Percentiles rank a stretch among this genome's conserved stretches.
Evolutionary conservation across 2,329 filamentous ascomycete species (phyloP).

Genomic region (Macroventuria anomochaeta): DNA sequence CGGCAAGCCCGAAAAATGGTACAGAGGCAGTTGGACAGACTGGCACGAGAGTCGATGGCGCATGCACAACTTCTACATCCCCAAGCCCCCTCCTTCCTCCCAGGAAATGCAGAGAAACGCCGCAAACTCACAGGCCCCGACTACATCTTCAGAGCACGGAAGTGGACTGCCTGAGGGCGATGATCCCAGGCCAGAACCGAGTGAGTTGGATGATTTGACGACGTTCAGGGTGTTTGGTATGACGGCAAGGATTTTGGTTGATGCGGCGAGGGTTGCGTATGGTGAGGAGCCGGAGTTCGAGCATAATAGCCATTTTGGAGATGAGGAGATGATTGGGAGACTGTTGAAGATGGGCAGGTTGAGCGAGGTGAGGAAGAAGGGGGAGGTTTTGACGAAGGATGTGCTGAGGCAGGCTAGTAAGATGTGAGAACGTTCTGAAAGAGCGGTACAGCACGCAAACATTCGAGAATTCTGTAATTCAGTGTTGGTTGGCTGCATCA

Average conservation of each 20-base stretch:
- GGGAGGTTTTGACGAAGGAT: slow-evolving; percentile 60
- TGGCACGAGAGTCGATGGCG: slow-evolving; percentile 82
- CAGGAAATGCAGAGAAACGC: slow-evolving; percentile 12
- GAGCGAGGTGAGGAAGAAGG: slow-evolving; percentile 57
- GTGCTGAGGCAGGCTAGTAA: slow-evolving; percentile 60
- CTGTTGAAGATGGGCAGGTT: slow-evolving; percentile 64
- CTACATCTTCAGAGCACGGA: slow-evolving; percentile 1
- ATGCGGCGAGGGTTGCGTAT: slow-evolving; percentile 85
- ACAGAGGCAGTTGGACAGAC: slow-evolving; percentile 79
- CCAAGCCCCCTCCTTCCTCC: slow-evolving; percentile 46
- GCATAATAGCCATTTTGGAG: slow-evolving; percentile 68
- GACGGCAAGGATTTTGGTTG: slow-evolving; percentile 89
- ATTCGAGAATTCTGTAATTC: too few relatives aligned
- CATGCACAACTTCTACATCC: slow-evolving; percentile 93
- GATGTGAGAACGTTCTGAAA: slow-evolving; percentile 41
- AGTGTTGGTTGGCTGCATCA: too few relatives aligned
- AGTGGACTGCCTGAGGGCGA: slow-evolving; percentile 23
- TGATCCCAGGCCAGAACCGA: slow-evolving; percentile 48
- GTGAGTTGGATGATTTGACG: slow-evolving; percentile 50
- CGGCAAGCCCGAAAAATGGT: slow-evolving; percentile 70
- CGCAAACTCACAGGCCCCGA: background rate
- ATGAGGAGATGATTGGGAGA: slow-evolving; percentile 68
- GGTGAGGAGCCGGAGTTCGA: slow-evolving; percentile 84
- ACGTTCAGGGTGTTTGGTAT: slow-evolving; percentile 92
- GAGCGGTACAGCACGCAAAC: too few relatives aligned